Base-by-base conservation (phyloP, 228 moss, liverwort and hornwort species). In the Sphagnum fallax region DNA sequence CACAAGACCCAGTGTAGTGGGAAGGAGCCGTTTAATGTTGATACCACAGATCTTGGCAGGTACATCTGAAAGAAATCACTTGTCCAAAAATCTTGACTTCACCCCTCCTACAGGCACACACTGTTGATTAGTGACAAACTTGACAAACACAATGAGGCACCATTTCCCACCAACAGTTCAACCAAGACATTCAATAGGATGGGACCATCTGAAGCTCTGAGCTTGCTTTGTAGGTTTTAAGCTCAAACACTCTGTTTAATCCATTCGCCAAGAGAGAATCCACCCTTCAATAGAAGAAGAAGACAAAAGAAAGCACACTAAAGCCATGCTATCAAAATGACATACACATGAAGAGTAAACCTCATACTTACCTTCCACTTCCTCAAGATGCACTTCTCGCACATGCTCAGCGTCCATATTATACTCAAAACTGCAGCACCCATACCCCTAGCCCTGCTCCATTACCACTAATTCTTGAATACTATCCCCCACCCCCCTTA, bases 31-130 rank as follows among this genome's bases (percentile, higher is more conserved):
- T 55, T 12, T 55, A 55, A 55, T 55, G 55, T 55, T 8, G 55
- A 8, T 8, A 55, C 8, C 55, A 55, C 12, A 55, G 55, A 12
- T 8, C 8, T 55, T 2, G 8, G 9, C 55, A 8, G 55, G 55
- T 8, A 55, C 9, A 12, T 8, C 9, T 55, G 55, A 55, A 55
- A 12, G 55, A 12, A 55, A 12, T 83, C 81, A 86, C 67, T 75
- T 82, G 73, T 90, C 88, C 18, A 83, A 80, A 65, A 91, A 91
- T 62, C 70, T 82, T 65, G 95, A 92, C 82, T 91, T 95, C 72
- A 89, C 83, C 65, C 86, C 88, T 60, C 86, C 95, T 92, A 82
- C 68, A 67, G 52, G 32, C 49, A 67, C 10, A 53, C 52, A 70
- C 6, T 11, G 12, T 18, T 11, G 48, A 10, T 12, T 50, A 10